A percentile compares a stretch with the other conserved stretches of the same genome.
Conservation (phyloP, 1,284 basidiomycete species). For the Moniliophthora roreri region DNA sequence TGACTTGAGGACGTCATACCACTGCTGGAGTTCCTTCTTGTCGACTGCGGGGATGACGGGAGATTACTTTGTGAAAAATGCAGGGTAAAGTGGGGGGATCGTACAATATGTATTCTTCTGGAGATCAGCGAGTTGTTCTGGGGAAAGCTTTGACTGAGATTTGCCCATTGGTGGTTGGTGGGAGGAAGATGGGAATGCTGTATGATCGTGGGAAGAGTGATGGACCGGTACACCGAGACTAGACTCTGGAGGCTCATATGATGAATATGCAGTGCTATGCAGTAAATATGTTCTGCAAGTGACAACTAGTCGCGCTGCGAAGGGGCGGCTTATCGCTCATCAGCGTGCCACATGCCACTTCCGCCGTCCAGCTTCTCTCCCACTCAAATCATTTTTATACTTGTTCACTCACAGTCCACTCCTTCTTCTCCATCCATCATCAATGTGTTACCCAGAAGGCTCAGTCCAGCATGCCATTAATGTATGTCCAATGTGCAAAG, state of each 20-base stretch:
- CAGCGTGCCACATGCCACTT: conserved; percentile 48
- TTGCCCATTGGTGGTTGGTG: conserved; percentile 73
- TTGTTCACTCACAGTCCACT: conserved; percentile 39
- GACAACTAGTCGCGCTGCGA: neutral
- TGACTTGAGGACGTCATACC: conserved; percentile 45
- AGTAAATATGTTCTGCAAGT: too few relatives aligned
- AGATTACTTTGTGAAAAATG: conserved; percentile 21
- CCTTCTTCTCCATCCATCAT: conserved; percentile 24
- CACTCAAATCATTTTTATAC: conserved; percentile 45
- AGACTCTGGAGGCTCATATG: too few relatives aligned
- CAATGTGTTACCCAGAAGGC: conserved; percentile 72
- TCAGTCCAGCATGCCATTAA: conserved; percentile 63
- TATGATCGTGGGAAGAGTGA: conserved; percentile 7
- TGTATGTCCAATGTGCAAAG: conserved; percentile 80
- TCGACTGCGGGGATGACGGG: conserved; percentile 70
- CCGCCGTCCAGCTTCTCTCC: conserved; percentile 38
- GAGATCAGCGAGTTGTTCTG: conserved; percentile 93
- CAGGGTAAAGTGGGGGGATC: conserved; percentile 31
- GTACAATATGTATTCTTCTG: conserved; percentile 99
- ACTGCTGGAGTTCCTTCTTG: conserved; percentile 99
- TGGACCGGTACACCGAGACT: too few relatives aligned
- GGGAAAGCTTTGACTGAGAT: conserved; percentile 93
- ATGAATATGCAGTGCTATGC: too few relatives aligned
- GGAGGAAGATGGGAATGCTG: neutral
- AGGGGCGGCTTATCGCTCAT: conserved; percentile 6